Base-by-base conservation (phyloP, 2,329 filamentous ascomycete genomes). In the Paracoccidioides lutzii region DNA sequence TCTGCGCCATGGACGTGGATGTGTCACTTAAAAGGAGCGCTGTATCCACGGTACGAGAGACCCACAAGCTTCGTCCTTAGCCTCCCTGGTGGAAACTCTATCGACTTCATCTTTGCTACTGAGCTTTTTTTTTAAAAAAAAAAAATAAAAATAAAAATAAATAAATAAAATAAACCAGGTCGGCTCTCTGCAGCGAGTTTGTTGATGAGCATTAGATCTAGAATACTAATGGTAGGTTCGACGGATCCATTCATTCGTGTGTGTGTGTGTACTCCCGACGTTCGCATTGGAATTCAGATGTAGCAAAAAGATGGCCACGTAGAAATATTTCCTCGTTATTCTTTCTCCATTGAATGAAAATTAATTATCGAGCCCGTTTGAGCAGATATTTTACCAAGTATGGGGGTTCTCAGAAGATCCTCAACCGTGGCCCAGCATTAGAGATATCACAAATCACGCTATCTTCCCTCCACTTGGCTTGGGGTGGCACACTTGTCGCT, bases 401-500 rank as follows among this genome's bases (percentile, higher is more conserved):
- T 41, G 49, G 49, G 14, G 22, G 28, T 28, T 12, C 35, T 3
- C 32, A 5, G 49, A 42, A 52, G 33, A 52, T 41, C 49, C 10
- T 28, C 37, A 41, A 41, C 37, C 14, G n/a, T 30, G 35, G 35
- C 48, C 12, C 48, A 51, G 48, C 15, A 22, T 41, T 32, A 43
- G n/a, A 43, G 42, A 22, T 22, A 22, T 44, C 42, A 40, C 35
- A 51, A 15, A n/a, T 9, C 12, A 52, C 37, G 5, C 43, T 12
- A 9, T 46, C 12, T 10, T 51, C 6, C 32, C 9, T 28, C 15
- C 35, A 5, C 48, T 51, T 32, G 51, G 38, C 51, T 35, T 53
- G 40, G 51, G n/a, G 40, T 53, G 32, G 51, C 40, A 53, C 52
- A 44, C 8, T n/a, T 35, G 40, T 41, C 42, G 40, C 32, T 53